Evolutionary conservation across 1,139 yeast genomes (phyloP).

Genomic region (Yamadazyma membranifaciens): DNA sequence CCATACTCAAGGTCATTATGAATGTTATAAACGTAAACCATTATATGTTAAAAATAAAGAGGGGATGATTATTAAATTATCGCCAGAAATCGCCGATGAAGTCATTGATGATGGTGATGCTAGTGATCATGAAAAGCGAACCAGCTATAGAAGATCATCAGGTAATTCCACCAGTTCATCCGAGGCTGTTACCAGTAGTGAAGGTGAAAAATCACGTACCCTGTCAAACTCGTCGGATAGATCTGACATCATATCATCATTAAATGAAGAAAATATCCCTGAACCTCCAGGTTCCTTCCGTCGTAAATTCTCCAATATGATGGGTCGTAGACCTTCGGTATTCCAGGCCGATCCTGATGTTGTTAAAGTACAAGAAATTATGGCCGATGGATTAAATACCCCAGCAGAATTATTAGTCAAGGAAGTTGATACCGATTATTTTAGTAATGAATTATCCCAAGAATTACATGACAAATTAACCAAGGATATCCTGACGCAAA

Average conservation of each 20-base stretch:
- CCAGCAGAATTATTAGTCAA: conserved; percentile 45
- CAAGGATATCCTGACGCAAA: conserved; percentile 10
- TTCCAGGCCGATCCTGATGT: conserved; percentile 40
- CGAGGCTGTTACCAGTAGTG: conserved; percentile 3
- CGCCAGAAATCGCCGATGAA: conserved; percentile 44
- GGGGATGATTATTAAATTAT: conserved; percentile 46
- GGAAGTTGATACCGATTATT: conserved; percentile 27
- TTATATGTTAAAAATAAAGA: conserved; percentile 50
- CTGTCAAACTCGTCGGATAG: conserved; percentile 12
- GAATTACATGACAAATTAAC: conserved; percentile 12
- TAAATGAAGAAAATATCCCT: conserved; percentile 20
- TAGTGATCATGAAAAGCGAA: not conserved
- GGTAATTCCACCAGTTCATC: conserved; percentile 11
- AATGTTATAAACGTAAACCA: conserved; percentile 73
- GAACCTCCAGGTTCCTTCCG: conserved; percentile 30
- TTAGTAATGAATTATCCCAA: conserved; percentile 17
- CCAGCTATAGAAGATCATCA: conserved; percentile 11
- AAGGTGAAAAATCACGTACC: conserved; percentile 7
- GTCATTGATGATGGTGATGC: conserved; percentile 15
- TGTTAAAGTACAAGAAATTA: conserved; percentile 38
- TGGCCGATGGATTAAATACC: conserved; percentile 40
- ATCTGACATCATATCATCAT: conserved; percentile 14
- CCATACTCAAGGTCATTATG: conserved; percentile 88
- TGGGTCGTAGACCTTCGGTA: conserved; percentile 47
- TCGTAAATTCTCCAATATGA: conserved; percentile 36